phyloP scores from a whole-genome alignment of 345 rosid genomes.

The Firmiana major region DNA sequence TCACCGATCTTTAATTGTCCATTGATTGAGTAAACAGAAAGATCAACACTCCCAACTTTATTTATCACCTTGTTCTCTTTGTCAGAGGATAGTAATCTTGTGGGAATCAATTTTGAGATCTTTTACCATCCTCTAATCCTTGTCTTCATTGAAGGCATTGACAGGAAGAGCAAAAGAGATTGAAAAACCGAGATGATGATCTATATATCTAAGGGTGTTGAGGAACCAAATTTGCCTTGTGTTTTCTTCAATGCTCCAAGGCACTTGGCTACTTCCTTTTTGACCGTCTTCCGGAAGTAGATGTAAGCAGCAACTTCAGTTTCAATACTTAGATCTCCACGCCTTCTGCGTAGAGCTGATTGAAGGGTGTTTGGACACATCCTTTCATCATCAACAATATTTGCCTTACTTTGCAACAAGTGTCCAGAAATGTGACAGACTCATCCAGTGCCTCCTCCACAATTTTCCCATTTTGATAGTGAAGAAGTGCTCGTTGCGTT shows the following conservation, averaged over 20 bases:
- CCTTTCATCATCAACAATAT: constrained; percentile 31
- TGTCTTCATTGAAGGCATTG: constrained; percentile 21
- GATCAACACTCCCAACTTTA: constrained; percentile 41
- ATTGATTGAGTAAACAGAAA: constrained; percentile 27
- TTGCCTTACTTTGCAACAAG: constrained; percentile 38
- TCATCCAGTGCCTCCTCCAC: constrained; percentile 44
- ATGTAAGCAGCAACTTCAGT: constrained; percentile 20
- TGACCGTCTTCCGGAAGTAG: constrained; percentile 24
- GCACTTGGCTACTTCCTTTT: constrained; percentile 14
- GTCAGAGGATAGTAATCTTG: constrained; percentile 16
- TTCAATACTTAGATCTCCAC: constrained; percentile 26
- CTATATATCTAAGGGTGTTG: not conserved
- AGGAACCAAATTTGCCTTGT: too few relatives aligned
- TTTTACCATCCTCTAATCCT: constrained; percentile 23
- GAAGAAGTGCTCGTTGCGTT: constrained; percentile 21
- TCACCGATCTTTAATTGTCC: not conserved
- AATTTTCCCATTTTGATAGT: constrained; percentile 11
- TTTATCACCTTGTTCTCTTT: constrained; percentile 13
- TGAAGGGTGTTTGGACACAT: constrained; percentile 39
- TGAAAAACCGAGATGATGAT: constrained; percentile 15
- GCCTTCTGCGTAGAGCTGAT: constrained; percentile 46
- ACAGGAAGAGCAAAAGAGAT: constrained; percentile 24
- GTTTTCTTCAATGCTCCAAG: constrained; percentile 8
- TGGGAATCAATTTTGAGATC: constrained; percentile 34
- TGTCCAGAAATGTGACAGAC: constrained; percentile 42